phyloP scores from a whole-genome alignment of 108 stramenopile genomes.

The Skeletonema grethae region DNA sequence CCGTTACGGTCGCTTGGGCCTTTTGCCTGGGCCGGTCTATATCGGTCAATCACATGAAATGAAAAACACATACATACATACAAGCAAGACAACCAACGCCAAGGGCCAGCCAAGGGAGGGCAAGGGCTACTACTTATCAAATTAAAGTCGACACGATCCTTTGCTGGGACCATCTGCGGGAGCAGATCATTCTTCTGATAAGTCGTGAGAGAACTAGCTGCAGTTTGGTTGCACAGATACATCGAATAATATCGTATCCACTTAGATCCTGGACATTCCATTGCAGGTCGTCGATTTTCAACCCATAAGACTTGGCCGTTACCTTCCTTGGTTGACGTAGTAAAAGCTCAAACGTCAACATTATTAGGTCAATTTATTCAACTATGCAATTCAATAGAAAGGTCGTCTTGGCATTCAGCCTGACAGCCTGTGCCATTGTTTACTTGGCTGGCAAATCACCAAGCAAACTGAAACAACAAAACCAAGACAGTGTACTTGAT shows the following conservation, averaged over 20 bases:
- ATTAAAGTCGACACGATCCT: background rate
- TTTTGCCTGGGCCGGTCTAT: background rate
- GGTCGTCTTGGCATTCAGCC: background rate
- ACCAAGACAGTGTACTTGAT: conserved; percentile 7
- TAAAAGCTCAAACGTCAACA: background rate
- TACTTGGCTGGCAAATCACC: background rate
- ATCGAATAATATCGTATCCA: background rate
- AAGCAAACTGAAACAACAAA: background rate
- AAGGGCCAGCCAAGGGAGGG: too few relatives aligned
- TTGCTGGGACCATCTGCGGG: background rate
- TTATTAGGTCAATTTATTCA: background rate
- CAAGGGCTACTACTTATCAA: background rate
- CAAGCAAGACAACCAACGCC: too few relatives aligned
- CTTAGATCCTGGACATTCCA: too few relatives aligned
- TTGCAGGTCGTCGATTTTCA: background rate
- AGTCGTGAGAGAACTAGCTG: background rate
- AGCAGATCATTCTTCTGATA: background rate
- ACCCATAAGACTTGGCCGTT: background rate
- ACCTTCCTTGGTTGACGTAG: too few relatives aligned
- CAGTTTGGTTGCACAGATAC: background rate
- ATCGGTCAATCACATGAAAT: background rate
- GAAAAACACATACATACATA: too few relatives aligned
- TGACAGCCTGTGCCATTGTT: background rate
- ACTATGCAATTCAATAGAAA: conserved; percentile 2
- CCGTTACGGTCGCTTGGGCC: background rate